Evolutionary conservation across 2,329 filamentous ascomycete species (phyloP).

Genomic region (Claviceps arundinis): DNA sequence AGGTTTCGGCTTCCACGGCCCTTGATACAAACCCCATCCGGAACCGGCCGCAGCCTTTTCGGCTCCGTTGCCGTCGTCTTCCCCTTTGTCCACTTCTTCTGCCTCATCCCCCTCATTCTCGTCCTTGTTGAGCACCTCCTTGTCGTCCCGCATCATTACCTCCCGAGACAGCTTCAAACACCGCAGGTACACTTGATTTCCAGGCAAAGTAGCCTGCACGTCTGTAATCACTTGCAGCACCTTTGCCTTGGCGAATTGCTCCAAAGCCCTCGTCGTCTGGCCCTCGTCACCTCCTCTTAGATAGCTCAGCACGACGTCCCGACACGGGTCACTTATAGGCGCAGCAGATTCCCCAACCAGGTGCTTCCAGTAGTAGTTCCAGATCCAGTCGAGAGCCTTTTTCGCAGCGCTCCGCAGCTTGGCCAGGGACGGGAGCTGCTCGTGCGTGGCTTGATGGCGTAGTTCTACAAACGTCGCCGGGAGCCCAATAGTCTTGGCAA

Average conservation of each 20-base stretch:
- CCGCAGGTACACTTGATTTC: conserved; percentile 30
- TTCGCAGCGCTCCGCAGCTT: conserved; percentile 57
- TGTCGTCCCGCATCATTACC: conserved; percentile 20
- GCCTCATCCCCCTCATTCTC: conserved; percentile 8
- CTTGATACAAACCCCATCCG: conserved; percentile 37
- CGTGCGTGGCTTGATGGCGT: conserved; percentile 80
- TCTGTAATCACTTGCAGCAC: conserved; percentile 26
- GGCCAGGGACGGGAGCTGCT: conserved; percentile 65
- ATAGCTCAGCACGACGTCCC: conserved; percentile 24
- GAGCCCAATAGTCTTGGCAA: conserved; percentile 54
- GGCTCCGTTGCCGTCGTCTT: conserved; percentile 5
- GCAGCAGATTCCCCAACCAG: conserved; percentile 19
- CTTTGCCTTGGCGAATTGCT: conserved; percentile 21
- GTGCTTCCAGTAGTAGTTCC: conserved; percentile 72
- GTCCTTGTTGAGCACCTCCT: conserved; percentile 4
- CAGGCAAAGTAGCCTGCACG: conserved; percentile 26
- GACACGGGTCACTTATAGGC: conserved; percentile 15
- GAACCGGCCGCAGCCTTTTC: conserved; percentile 9
- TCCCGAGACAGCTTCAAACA: conserved; percentile 30
- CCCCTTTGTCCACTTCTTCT: conserved; percentile 4
- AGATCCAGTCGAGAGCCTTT: conserved; percentile 71
- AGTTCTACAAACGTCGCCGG: conserved; percentile 77
- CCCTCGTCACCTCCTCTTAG: conserved; percentile 22
- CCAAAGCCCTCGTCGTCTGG: conserved; percentile 17
- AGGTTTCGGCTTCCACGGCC: conserved; percentile 42